Base-by-base conservation (phyloP, 2,329 filamentous ascomycete species). In the Phyllosticta citriasiana region DNA sequence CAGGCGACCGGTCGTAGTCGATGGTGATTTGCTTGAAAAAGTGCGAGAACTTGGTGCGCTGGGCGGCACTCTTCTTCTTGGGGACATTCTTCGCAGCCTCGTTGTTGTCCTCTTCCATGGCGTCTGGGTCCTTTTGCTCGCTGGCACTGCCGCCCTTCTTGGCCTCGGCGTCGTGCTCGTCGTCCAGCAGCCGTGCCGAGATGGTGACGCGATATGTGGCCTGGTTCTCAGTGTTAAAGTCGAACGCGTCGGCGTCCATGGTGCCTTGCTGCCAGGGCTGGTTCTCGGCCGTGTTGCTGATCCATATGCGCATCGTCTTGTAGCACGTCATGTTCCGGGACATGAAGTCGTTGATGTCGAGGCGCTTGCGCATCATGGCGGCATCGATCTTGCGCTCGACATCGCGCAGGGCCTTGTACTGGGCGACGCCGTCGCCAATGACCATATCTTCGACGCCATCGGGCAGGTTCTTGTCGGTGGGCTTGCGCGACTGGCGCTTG, bases 391-490 rank as follows among this genome's bases (percentile, higher is more conserved):
- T 84, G 70, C 90, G 86, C 80, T 99, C 94, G 62, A 95, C 80
- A 66, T 96, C 91, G 70, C 91, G 85, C 71, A 99, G 77, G 62
- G 88, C 85, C 70, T 86, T 87, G 77, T 99, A 99, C 67, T 90
- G 83, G 71, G 87, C 81, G 53, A 88, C 91, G 50, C 88, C 87
- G 72, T 96, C 89, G 64, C 89, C 91, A 65, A 96, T 85, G 64
- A 91, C 84, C 65, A 88, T 84, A 55, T 91, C 86, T 67, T 76
- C 92, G 53, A 96, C 82, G 61, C 90, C 91, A 65, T 97, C 92
- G 50, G 94, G 92, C 26, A 99, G 85, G 68, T 91, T 94, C 80
- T 91, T 96, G 76, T 99, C 94, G 62, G 91, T 97, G 1, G 94
- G 94, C 75, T 93, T 95, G 71, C 87, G 86, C 70, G 89, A 91